A percentile compares a stretch with the other conserved stretches of the same genome.
Conservation (phyloP, 2,329 filamentous ascomycete genomes). For the Colletotrichum salicis region DNA sequence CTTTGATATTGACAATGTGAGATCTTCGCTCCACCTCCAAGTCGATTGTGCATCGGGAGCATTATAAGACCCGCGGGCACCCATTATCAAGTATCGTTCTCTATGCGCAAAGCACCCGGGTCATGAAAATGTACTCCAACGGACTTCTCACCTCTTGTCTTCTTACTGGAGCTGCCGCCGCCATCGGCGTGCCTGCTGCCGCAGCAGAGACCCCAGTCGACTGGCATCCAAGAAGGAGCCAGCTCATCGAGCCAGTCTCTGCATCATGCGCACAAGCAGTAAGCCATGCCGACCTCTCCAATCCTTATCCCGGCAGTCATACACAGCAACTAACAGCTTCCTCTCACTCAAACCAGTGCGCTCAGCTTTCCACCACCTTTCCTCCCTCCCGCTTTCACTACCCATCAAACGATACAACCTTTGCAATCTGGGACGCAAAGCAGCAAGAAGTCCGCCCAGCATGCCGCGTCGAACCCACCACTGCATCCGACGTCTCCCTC, state of each 20-base stretch:
- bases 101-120: background rate
- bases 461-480: conserved; percentile 35
- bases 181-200: background rate
- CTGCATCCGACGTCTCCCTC: conserved; percentile 23
- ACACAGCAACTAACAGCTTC: too few species aligned
- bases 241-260: background rate
- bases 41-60: too few species aligned
- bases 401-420: background rate
- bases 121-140: background rate
- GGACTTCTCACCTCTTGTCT: background rate
- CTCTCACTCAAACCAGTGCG: too few species aligned
- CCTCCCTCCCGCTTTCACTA: background rate
- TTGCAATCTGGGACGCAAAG: conserved; percentile 39
- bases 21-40: background rate
- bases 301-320: too few species aligned
- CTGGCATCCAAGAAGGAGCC: background rate
- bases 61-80: background rate
- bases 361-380: too few species aligned
- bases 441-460: conserved; percentile 32
- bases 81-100: background rate
- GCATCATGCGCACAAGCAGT: too few species aligned
- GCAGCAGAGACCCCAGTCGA: background rate
- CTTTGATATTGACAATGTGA: background rate
- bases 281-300: too few species aligned
- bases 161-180: background rate